These are phyloP conservation scores for Triangularia verruculosa DNA, from an alignment of 2,329 filamentous ascomycete species.

Conservation along the genomic window DNA sequence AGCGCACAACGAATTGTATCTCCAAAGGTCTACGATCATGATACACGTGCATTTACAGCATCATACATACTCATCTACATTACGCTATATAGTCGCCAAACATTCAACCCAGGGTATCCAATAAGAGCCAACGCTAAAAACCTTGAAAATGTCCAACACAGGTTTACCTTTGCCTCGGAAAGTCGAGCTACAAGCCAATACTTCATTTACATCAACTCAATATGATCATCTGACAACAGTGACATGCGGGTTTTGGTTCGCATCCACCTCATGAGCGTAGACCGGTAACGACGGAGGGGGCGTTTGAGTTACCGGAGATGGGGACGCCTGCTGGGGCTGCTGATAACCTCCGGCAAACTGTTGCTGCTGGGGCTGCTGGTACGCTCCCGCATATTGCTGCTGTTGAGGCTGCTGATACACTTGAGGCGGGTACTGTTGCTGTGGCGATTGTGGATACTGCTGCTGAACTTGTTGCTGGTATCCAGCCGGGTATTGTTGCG, in stretches of 20 bases:
- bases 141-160: background rate
- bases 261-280: background rate
- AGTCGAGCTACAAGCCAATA: too few species aligned
- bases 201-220: background rate
- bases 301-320: background rate
- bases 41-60: too few species aligned
- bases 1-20: too few species aligned
- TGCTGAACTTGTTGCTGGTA: background rate
- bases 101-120: background rate
- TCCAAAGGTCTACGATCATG: too few species aligned
- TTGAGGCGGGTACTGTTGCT: background rate
- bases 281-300: background rate
- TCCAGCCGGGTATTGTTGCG: background rate
- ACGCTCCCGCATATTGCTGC: too few species aligned
- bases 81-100: background rate
- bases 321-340: background rate
- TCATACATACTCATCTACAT: too few species aligned
- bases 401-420: background rate
- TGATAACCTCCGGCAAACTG: background rate
- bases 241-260: background rate
- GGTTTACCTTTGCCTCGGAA: too few species aligned
- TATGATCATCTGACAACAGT: background rate
- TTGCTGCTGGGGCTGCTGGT: slow-evolving; percentile 1
- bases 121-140: background rate
- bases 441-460: background rate